Percentiles rank a stretch among this genome's conserved stretches.
phyloP scores from a whole-genome alignment of 768 basidiomycete species.

The Suillus alpinus region DNA sequence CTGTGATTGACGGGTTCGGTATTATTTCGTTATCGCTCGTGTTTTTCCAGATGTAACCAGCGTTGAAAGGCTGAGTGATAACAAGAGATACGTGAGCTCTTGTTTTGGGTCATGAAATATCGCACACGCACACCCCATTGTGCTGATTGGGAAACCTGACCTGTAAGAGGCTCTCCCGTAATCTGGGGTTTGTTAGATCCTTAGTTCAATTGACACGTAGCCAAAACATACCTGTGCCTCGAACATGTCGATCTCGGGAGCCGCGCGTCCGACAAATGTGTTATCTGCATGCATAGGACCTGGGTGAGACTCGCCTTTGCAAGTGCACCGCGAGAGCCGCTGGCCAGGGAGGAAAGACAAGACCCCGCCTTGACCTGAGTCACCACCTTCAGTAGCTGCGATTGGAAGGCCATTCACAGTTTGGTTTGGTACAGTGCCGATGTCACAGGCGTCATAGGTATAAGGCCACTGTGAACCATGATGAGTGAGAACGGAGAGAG shows the following conservation, averaged over 20 bases:
- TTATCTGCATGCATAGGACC: conserved; percentile 76
- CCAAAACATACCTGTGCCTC: conserved; percentile 60
- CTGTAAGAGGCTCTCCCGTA: conserved; percentile 40
- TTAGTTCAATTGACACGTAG: conserved; percentile 6
- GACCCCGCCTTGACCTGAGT: conserved; percentile 36
- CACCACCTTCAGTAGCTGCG: conserved; percentile 61
- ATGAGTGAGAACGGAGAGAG: background rate
- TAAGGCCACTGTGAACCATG: conserved; percentile 54
- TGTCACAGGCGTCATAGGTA: conserved; percentile 72
- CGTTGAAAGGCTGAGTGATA: conserved; percentile 64
- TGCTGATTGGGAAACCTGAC: conserved; percentile 77
- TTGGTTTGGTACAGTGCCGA: conserved; percentile 83
- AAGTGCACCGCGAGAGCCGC: conserved; percentile 83
- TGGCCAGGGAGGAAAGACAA: conserved; percentile 83
- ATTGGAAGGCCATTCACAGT: conserved; percentile 65
- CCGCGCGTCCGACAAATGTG: conserved; percentile 73
- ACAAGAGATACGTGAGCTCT: background rate
- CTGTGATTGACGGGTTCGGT: conserved; percentile 48
- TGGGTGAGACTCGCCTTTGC: conserved; percentile 76
- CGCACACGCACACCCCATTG: conserved; percentile 69
- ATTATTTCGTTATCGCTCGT: conserved; percentile 58
- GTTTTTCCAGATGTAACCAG: conserved; percentile 67
- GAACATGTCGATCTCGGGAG: conserved; percentile 90
- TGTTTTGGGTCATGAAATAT: conserved; percentile 6
- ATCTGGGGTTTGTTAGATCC: conserved; percentile 38